These are phyloP conservation scores for Entomortierella beljakovae DNA, from an alignment of 192 early-diverging fungal genomes.

Conservation along the genomic window DNA sequence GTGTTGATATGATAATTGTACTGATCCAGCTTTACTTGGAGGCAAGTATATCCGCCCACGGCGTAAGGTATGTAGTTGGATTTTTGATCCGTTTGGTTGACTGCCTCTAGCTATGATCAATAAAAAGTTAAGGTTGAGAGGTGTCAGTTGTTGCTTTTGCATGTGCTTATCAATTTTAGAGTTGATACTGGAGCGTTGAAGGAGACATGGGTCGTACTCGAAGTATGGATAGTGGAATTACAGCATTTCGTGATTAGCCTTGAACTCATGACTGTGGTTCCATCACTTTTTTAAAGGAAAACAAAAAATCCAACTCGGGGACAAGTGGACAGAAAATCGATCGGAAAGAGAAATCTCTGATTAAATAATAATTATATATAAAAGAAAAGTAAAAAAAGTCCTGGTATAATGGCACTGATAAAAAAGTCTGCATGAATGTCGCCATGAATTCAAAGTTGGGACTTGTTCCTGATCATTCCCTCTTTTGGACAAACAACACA, in stretches of 20 bases:
- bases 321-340: no score
- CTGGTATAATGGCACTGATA: background rate
- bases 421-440: background rate
- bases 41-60: background rate
- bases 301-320: no score
- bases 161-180: no score
- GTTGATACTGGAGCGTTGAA: no score
- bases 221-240: conserved; percentile 6
- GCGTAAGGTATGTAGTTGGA: background rate
- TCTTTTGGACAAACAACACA: conserved; percentile 8
- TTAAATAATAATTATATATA: no score
- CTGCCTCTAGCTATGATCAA: conserved; percentile 6
- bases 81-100: conserved; percentile 5
- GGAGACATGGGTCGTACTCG: conserved; percentile 4
- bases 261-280: conserved; percentile 45
- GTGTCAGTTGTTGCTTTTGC: no score
- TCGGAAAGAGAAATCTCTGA: no score
- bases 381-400: background rate
- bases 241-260: conserved; percentile 37
- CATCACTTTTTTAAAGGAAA: conserved; percentile 16
- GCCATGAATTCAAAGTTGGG: background rate
- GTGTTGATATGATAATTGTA: background rate
- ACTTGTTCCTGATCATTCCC: conserved; percentile 14
- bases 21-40: background rate
- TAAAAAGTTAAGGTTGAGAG: background rate